Percentiles rank a stretch among this genome's conserved stretches.
Conservation (phyloP, 179 eudicot genomes). For the Heliamphora pulchella region DNA sequence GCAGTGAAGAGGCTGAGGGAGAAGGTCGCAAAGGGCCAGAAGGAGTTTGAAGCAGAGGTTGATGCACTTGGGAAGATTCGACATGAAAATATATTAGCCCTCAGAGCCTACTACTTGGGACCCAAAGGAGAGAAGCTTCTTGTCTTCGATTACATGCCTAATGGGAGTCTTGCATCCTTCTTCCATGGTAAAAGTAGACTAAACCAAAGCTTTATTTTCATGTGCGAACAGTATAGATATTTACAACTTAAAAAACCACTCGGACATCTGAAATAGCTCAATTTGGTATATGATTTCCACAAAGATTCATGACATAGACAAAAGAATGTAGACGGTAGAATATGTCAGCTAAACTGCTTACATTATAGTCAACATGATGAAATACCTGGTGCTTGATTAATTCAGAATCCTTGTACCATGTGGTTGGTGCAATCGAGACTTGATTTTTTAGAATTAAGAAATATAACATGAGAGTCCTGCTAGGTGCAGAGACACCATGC, state of each 20-base stretch:
- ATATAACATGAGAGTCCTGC: too few relatives aligned
- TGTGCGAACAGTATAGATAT: too few relatives aligned
- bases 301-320: not conserved
- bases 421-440: too few relatives aligned
- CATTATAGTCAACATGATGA: not conserved
- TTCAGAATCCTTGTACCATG: too few relatives aligned
- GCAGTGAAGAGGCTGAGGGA: conserved; percentile 88
- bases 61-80: conserved; percentile 62
- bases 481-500: too few relatives aligned
- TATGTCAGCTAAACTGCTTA: not conserved
- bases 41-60: conserved; percentile 80
- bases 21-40: conserved; percentile 70
- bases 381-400: not conserved
- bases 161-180: conserved; percentile 84
- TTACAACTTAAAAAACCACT: not conserved
- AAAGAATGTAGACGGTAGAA: not conserved
- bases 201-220: not conserved
- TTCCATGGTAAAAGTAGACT: conserved; percentile 65
- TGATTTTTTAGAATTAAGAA: too few relatives aligned
- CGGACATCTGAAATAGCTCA: not conserved
- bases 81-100: conserved; percentile 67
- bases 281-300: not conserved
- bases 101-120: conserved; percentile 82
- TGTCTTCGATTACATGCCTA: conserved; percentile 71
- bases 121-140: conserved; percentile 98